Evolutionary conservation across 192 early-diverging fungal genomes (phyloP).

Genomic region (Pilaira anomala): DNA sequence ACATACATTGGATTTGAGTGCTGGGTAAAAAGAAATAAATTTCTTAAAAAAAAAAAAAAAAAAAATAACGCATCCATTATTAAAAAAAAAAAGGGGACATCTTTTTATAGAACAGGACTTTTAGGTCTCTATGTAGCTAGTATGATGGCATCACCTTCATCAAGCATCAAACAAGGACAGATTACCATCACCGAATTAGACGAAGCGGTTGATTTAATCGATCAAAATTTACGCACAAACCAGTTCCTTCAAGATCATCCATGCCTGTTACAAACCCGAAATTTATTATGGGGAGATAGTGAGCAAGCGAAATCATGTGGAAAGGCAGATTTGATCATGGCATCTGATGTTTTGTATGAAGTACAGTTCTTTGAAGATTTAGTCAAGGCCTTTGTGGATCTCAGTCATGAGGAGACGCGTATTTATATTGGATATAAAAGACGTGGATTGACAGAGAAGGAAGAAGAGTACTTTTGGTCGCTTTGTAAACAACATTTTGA

Average conservation of each 20-base stretch:
- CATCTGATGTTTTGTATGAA: constrained; percentile 53
- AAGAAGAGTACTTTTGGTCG: constrained; percentile 38
- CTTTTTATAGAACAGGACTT: constrained; percentile 41
- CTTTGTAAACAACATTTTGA: constrained; percentile 23
- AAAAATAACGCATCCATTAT: background rate
- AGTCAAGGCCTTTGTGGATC: constrained; percentile 35
- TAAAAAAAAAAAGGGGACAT: background rate
- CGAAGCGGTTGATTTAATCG: constrained; percentile 40
- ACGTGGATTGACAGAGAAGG: constrained; percentile 25
- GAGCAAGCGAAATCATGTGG: background rate
- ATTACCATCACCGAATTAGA: constrained; percentile 44
- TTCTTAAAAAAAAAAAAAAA: background rate
- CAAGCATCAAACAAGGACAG: background rate
- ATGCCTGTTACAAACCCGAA: background rate
- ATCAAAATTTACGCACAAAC: constrained; percentile 37
- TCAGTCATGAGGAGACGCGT: constrained; percentile 29
- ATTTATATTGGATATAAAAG: constrained; percentile 50
- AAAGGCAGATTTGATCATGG: constrained; percentile 40
- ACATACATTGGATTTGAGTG: constrained; percentile 46
- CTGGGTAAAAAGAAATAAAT: constrained; percentile 27
- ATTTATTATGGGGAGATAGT: constrained; percentile 24
- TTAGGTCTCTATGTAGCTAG: constrained; percentile 40
- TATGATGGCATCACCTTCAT: constrained; percentile 8
- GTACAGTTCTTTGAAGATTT: constrained; percentile 27
- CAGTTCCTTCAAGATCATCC: background rate